These are phyloP conservation scores for Hypomontagnella submonticulosa DNA, from an alignment of 495 filamentous ascomycete species.

Conservation along the genomic window DNA sequence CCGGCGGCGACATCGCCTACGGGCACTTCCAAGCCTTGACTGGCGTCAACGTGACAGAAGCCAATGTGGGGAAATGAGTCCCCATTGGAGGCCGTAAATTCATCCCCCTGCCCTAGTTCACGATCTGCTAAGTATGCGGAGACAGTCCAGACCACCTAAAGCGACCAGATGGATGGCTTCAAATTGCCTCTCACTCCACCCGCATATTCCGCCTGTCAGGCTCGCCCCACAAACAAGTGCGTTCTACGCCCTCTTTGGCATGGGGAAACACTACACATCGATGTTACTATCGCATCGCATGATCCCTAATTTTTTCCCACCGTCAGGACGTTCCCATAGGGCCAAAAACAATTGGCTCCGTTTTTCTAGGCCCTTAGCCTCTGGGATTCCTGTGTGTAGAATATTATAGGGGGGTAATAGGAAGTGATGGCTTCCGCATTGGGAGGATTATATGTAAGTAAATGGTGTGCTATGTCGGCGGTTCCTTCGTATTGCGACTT, in stretches of 20 bases:
- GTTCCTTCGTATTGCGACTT: conserved; percentile 19
- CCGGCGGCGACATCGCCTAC: conserved; percentile 39
- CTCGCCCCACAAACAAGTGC: conserved; percentile 24
- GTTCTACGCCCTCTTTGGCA: conserved; percentile 25
- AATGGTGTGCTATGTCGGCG: conserved; percentile 20
- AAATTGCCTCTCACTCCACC: conserved; percentile 26
- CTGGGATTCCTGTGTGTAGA: conserved; percentile 1
- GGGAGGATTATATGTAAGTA: conserved; percentile 20
- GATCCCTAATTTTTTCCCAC: conserved; percentile 13
- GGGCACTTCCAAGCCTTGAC: conserved; percentile 12
- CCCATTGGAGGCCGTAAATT: conserved; percentile 27
- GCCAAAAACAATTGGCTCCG: conserved; percentile 10
- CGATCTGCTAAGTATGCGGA: conserved; percentile 24
- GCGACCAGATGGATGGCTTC: conserved; percentile 10
- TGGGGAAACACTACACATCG: conserved; percentile 17
- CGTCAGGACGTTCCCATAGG: conserved; percentile 16
- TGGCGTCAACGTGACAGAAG: conserved; percentile 29
- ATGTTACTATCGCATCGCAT: conserved; percentile 34
- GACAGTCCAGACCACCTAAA: conserved; percentile 36
- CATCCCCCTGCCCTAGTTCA: conserved; percentile 32
- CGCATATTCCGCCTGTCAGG: conserved; percentile 36
- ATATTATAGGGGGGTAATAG: conserved; percentile 9
- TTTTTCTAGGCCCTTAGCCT: conserved; percentile 27
- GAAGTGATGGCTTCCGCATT: conserved; percentile 14
- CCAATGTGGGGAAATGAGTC: conserved; percentile 36